Percentiles rank a stretch among this genome's conserved stretches.
Conservation (phyloP, 1,284 basidiomycete genomes). For the Trichosporon coremiiforme region DNA sequence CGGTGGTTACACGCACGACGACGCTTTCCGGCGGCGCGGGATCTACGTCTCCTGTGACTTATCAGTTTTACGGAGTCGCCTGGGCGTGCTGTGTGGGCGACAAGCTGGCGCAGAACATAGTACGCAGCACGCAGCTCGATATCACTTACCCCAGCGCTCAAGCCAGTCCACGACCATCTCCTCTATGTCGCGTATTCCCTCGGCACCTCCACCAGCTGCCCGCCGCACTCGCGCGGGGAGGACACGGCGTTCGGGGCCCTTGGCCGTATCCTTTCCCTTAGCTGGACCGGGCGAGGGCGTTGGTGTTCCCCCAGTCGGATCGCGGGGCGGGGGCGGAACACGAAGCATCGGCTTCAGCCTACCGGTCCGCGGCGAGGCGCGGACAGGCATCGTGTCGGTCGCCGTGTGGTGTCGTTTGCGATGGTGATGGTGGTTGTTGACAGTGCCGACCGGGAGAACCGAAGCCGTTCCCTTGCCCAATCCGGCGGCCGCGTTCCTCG, state of each 20-base stretch:
- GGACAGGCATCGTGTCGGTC: conserved; percentile 21
- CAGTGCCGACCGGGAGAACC: neutral
- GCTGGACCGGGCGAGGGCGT: conserved; percentile 16
- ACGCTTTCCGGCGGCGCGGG: conserved; percentile 65
- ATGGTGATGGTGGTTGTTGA: conserved; percentile 11
- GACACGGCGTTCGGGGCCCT: conserved; percentile 66
- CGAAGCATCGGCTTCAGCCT: conserved; percentile 12
- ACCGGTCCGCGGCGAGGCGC: conserved; percentile 20
- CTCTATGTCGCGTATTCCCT: conserved; percentile 66
- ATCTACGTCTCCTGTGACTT: conserved; percentile 66
- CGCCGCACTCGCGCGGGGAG: conserved; percentile 75
- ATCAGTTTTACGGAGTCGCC: conserved; percentile 9
- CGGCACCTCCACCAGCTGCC: conserved; percentile 67
- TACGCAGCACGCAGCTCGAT: neutral
- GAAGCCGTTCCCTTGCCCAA: neutral
- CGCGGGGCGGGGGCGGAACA: conserved; percentile 8
- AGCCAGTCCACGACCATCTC: conserved; percentile 79
- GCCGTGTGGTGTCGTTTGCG: conserved; percentile 22
- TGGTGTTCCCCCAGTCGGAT: neutral
- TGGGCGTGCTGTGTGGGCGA: conserved; percentile 20
- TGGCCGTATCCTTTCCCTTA: conserved; percentile 5
- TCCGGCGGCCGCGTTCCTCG: neutral
- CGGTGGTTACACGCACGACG: conserved; percentile 5
- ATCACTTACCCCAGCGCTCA: conserved; percentile 70
- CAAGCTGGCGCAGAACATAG: conserved; percentile 23